Conservation (phyloP, 805 yeast genomes). For the Saturnispora saitoi region DNA sequence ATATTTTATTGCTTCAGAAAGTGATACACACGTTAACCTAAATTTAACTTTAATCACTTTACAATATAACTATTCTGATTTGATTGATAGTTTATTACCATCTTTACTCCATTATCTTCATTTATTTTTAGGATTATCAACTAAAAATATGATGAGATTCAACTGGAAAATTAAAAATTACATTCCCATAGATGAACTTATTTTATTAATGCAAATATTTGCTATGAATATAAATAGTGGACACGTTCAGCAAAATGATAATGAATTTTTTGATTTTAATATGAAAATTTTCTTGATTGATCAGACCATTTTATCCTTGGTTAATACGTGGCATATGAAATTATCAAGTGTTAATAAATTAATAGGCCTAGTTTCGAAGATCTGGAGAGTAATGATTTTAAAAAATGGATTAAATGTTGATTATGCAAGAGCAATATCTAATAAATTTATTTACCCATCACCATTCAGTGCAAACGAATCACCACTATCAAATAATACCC, state of each 20-base stretch:
- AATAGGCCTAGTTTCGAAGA: conserved; percentile 15
- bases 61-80: conserved; percentile 40
- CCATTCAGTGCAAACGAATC: conserved; percentile 2
- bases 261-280: conserved; percentile 18
- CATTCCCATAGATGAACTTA: conserved; percentile 53
- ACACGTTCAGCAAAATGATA: conserved; percentile 17
- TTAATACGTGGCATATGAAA: conserved; percentile 20
- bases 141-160: conserved; percentile 28
- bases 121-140: conserved; percentile 44
- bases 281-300: conserved; percentile 25
- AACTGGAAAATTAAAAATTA: conserved; percentile 56
- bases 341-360: conserved; percentile 20
- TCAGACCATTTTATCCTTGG: conserved; percentile 15
- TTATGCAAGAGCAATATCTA: conserved; percentile 8
- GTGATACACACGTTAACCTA: conserved; percentile 10
- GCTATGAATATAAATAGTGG: conserved; percentile 41
- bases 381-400: conserved; percentile 21
- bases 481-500: not conserved
- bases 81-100: conserved; percentile 46
- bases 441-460: conserved; percentile 9
- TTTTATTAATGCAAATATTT: conserved; percentile 42
- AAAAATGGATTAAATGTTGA: conserved; percentile 13
- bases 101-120: conserved; percentile 48
- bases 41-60: conserved; percentile 12
- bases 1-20: conserved; percentile 8